Conservation (phyloP, 2,329 filamentous ascomycete genomes). For the Colletotrichum paranaense region DNA sequence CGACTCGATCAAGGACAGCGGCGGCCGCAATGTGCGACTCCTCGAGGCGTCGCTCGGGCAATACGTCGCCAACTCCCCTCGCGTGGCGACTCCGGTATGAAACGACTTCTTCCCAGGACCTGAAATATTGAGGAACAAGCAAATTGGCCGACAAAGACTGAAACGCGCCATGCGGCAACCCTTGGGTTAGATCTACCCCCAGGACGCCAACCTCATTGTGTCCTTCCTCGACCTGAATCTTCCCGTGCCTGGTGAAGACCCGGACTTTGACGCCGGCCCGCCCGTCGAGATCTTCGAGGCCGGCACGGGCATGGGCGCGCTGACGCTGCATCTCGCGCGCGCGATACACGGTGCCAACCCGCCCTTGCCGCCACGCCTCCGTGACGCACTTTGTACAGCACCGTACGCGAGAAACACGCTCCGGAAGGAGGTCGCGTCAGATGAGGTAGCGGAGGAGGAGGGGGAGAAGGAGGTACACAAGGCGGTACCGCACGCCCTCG, state of each 20-base stretch:
- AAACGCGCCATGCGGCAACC: background rate
- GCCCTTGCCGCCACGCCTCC: constrained; percentile 55
- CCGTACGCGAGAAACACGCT: constrained; percentile 32
- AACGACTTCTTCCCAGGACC: background rate
- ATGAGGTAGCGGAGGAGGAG: constrained; percentile 31
- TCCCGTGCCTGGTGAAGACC: constrained; percentile 48
- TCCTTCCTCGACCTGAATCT: constrained; percentile 81
- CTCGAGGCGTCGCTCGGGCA: constrained; percentile 77
- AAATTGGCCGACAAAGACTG: constrained; percentile 5
- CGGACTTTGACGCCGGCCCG: constrained; percentile 46
- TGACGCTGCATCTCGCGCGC: constrained; percentile 80
- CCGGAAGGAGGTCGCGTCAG: constrained; percentile 21
- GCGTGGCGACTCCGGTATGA: constrained; percentile 80
- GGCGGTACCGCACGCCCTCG: constrained; percentile 34
- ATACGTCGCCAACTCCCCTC: constrained; percentile 75
- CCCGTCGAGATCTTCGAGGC: constrained; percentile 84
- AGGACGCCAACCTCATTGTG: constrained; percentile 80
- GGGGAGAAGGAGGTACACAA: constrained; percentile 13
- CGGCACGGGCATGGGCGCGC: constrained; percentile 84
- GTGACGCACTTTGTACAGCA: constrained; percentile 39
- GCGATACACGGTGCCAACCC: constrained; percentile 81
- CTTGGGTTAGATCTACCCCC: constrained; percentile 66
- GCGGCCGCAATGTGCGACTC: constrained; percentile 62
- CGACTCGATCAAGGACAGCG: constrained; percentile 67
- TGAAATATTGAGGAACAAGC: background rate